These are phyloP conservation scores for Acacia melanoxylon DNA, from an alignment of 306 rosid genomes.

Conservation along the genomic window DNA sequence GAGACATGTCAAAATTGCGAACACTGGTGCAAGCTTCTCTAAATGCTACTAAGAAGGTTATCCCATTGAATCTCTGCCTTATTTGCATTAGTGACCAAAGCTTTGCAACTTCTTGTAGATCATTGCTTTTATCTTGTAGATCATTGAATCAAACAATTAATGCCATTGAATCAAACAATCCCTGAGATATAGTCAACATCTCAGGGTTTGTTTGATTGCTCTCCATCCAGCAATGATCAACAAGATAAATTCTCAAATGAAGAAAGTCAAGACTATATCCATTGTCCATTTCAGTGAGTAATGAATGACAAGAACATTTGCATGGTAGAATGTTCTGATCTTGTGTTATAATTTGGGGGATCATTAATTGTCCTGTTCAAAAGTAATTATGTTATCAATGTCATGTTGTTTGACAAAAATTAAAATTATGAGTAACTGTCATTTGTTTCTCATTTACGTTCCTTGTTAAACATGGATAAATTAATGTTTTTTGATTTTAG, in stretches of 20 bases:
- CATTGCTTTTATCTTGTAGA: too few species aligned
- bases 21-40: too few species aligned
- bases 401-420: background rate
- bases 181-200: too few species aligned
- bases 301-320: background rate
- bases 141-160: too few species aligned
- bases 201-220: conserved; percentile 38
- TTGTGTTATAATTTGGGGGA: conserved; percentile 9
- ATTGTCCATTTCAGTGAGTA: conserved; percentile 10
- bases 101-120: too few species aligned
- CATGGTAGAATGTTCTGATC: conserved; percentile 3
- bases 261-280: background rate
- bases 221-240: conserved; percentile 82
- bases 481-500: conserved; percentile 44
- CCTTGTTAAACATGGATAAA: background rate
- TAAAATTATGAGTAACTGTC: background rate
- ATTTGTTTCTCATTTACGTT: conserved; percentile 13
- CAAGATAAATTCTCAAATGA: conserved; percentile 24
- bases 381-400: background rate
- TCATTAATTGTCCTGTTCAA: background rate
- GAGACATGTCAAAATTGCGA: too few species aligned
- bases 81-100: too few species aligned
- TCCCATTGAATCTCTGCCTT: too few species aligned
- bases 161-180: too few species aligned
- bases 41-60: too few species aligned